Evolutionary conservation across 1,284 basidiomycete species (phyloP), one percentile per base, ranked within the genome.

Genomic region (Irpex lacteus): DNA sequence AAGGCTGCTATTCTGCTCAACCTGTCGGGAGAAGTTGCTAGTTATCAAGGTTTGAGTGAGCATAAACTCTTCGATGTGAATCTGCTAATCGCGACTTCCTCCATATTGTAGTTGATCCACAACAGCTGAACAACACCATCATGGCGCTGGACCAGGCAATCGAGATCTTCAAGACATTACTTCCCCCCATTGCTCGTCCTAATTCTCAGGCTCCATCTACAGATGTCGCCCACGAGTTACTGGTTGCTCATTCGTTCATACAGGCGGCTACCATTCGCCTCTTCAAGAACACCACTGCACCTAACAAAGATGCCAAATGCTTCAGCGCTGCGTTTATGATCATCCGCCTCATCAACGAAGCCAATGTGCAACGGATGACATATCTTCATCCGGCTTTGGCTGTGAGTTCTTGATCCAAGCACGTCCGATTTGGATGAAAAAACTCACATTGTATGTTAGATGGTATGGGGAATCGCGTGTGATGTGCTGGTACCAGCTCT

Each of bases 1-100:
- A 80, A 81, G 66, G 76, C 77, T 0, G 71, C 75, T 1, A 69
- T 76, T 11, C 62, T 80, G 1, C 70, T 77, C 49, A 77, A 77
- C 52, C 68, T 74, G 44, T 77, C 78, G 2, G 69, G 72, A 6
- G 64, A 68, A 53, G 36, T 71, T 19, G 61, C 68, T 15, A 65
- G 66, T 2, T 63, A 66, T 47, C 61, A 44, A 21, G 37, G 21
- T 40, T 53, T 56, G 21, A 62, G 63, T 65, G 11, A 38, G 59
- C 67, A 18, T 37, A 5, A 15, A 8, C 21, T 34, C 21, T 21
- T 18, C 0, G 32, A 50, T 36, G 9, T 21, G 36, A n/a, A 15
- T 11, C 44, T 9, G 53, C 61, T 26, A n/a, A 58, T 18, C 54
- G 55, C 34, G 21, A 61, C 6, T 26, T 44, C 34, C 26, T 8